Conservation (phyloP, 192 early-diverging fungal species). For the Spinellus fusiger region DNA sequence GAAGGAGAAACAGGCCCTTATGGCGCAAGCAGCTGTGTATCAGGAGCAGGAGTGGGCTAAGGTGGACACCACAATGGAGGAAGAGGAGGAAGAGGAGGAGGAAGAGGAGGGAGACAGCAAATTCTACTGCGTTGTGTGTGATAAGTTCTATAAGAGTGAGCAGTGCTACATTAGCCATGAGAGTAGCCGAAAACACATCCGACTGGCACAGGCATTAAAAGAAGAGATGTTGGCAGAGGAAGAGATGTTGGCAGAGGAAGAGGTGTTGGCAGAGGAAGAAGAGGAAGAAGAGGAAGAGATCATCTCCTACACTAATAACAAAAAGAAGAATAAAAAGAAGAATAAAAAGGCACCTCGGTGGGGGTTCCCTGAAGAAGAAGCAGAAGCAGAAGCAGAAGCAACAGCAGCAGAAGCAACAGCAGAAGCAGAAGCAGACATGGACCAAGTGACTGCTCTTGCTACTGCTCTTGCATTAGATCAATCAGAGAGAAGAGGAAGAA, state of each 20-base stretch:
- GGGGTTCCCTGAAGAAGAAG: constrained; percentile 33
- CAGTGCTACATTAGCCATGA: constrained; percentile 83
- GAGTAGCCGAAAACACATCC: constrained; percentile 78
- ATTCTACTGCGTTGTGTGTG: constrained; percentile 80
- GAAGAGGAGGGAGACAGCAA: constrained; percentile 52
- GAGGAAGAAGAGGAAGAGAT: constrained; percentile 8
- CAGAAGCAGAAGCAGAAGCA: constrained; percentile 1
- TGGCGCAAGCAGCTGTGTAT: constrained; percentile 49
- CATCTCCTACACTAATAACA: constrained; percentile 26
- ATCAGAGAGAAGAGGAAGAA: constrained; percentile 20
- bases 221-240: constrained; percentile 74
- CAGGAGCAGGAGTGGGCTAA: constrained; percentile 72
- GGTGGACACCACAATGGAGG: constrained; percentile 38
- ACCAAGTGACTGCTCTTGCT: constrained; percentile 9
- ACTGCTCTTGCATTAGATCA: constrained; percentile 14
- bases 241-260: constrained; percentile 51
- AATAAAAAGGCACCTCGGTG: constrained; percentile 38
- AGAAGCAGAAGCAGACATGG: constrained; percentile 18
- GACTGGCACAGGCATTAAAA: constrained; percentile 68
- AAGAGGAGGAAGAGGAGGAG: constrained; percentile 34
- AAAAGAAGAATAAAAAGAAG: constrained; percentile 52
- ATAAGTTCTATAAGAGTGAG: constrained; percentile 81
- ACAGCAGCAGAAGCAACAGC: too few species aligned
- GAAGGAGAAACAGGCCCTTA: constrained; percentile 47
- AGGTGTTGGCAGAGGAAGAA: constrained; percentile 7